Evolutionary conservation across 225 moss, liverwort and hornwort species (phyloP).

Genomic region (Pleurozium schreberi): DNA sequence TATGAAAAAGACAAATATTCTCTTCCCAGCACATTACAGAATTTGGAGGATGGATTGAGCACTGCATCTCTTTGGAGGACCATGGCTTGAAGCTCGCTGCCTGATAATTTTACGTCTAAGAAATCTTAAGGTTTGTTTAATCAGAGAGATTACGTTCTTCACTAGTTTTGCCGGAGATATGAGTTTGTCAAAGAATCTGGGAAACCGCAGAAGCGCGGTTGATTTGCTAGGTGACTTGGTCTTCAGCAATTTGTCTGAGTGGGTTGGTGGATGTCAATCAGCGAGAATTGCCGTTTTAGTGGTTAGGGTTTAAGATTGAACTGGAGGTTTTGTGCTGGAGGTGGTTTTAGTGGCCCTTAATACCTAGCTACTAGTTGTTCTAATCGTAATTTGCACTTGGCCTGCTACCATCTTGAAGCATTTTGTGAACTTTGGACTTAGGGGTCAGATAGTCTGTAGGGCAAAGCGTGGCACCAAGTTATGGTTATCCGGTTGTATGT

Average conservation of each 20-base stretch:
- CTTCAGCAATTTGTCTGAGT: background rate
- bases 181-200: background rate
- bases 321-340: background rate
- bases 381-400: background rate
- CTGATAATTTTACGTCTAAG: background rate
- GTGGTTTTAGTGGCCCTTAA: background rate
- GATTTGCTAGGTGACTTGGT: background rate
- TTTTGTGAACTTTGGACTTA: background rate
- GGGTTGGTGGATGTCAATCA: background rate
- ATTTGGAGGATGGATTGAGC: background rate
- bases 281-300: background rate
- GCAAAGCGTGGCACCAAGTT: background rate
- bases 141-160: background rate
- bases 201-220: background rate
- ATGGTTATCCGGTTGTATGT: background rate
- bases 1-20: background rate
- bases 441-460: background rate
- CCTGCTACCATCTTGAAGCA: background rate
- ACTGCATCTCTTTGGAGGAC: background rate
- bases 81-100: background rate
- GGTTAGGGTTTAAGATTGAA: background rate
- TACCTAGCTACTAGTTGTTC: background rate
- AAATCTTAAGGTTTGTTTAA: background rate
- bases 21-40: background rate
- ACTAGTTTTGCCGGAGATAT: background rate